phyloP scores from a whole-genome alignment of 192 early-diverging fungal genomes.

The Polychytrium aggregatum region DNA sequence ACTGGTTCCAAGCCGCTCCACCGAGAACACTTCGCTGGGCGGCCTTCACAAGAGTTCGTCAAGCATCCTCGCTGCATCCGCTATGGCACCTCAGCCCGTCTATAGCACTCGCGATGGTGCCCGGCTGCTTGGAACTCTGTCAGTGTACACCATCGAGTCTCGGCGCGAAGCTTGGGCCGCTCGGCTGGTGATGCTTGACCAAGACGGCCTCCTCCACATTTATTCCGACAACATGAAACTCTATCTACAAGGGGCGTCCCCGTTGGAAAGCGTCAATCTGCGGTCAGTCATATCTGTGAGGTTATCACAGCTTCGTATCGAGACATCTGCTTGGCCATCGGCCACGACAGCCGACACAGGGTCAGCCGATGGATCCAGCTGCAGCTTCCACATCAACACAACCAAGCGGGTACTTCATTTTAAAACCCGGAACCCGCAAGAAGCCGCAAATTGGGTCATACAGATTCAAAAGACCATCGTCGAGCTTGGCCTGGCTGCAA shows the following conservation, averaged over 20 bases:
- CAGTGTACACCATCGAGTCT: not conserved
- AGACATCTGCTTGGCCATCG: too few relatives aligned
- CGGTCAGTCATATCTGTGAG: constrained; percentile 2
- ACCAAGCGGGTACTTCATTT: constrained; percentile 6
- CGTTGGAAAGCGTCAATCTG: constrained; percentile 5
- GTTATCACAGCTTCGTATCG: too few relatives aligned
- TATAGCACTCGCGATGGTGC: constrained; percentile 8
- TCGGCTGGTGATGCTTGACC: constrained; percentile 7
- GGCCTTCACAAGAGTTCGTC: too few relatives aligned
- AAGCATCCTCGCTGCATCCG: too few relatives aligned
- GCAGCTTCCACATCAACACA: constrained; percentile 12
- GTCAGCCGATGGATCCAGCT: too few relatives aligned
- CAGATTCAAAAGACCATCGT: constrained; percentile 6
- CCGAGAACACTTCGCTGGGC: too few relatives aligned
- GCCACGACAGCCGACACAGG: too few relatives aligned
- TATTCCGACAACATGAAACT: constrained; percentile 10
- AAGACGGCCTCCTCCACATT: constrained; percentile 8
- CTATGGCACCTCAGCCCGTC: too few relatives aligned
- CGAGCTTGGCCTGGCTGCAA: constrained; percentile 2
- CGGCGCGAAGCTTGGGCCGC: not conserved
- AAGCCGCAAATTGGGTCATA: constrained; percentile 12
- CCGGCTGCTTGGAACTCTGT: constrained; percentile 1
- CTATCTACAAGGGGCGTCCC: constrained; percentile 5
- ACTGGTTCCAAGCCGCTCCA: too few relatives aligned
- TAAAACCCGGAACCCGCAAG: constrained; percentile 2